Conservation (phyloP, 371 early-diverging fungal genomes). For the Encephalitozoon hellem region DNA sequence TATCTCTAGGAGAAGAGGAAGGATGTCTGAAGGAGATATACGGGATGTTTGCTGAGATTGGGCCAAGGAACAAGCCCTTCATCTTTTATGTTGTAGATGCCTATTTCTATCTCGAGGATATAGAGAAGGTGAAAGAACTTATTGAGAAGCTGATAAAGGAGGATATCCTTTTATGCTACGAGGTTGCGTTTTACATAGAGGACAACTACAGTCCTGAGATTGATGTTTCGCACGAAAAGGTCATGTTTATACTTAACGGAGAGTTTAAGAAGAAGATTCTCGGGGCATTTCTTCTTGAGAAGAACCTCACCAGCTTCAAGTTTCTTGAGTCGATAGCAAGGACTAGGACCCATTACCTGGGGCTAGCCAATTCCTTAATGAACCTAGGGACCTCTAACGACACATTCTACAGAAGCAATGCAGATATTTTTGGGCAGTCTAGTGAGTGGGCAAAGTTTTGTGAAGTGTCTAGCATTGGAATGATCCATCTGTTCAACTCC, state of each 20-base stretch:
- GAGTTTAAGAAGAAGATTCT: constrained; percentile 26
- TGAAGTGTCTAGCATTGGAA: constrained; percentile 91
- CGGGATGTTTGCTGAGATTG: background rate
- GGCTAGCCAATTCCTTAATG: constrained; percentile 93
- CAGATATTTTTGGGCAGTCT: constrained; percentile 88
- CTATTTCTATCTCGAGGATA: constrained; percentile 8
- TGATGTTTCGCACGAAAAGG: background rate
- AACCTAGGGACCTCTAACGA: constrained; percentile 93
- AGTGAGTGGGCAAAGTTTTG: constrained; percentile 97
- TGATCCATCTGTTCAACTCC: constrained; percentile 72
- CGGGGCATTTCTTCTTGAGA: constrained; percentile 19
- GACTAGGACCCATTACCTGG: constrained; percentile 59
- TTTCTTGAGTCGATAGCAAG: constrained; percentile 37
- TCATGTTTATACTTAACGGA: constrained; percentile 19
- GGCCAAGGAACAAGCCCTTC: background rate
- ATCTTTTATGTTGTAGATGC: constrained; percentile 24
- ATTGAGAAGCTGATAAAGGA: background rate
- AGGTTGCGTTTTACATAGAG: constrained; percentile 19
- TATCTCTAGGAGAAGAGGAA: constrained; percentile 4
- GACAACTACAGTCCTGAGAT: constrained; percentile 10
- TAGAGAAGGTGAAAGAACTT: background rate
- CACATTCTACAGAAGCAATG: constrained; percentile 84
- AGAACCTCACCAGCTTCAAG: constrained; percentile 37
- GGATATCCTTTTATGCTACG: constrained; percentile 23
- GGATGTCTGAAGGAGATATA: background rate